Base-by-base conservation (phyloP, 495 filamentous ascomycete species). In the Aspergillus funiculosus region DNA sequence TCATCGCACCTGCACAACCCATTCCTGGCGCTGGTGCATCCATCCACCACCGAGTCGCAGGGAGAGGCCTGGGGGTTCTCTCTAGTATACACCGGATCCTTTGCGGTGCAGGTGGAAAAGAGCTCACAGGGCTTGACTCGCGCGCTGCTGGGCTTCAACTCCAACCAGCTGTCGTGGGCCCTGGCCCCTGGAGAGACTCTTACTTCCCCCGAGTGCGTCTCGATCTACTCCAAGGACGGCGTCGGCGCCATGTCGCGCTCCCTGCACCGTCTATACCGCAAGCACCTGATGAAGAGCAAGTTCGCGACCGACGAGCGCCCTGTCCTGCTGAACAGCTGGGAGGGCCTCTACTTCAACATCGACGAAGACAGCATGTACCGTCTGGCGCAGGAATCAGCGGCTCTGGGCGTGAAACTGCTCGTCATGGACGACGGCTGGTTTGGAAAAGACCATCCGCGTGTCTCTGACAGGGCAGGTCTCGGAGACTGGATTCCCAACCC, bases 391-490 rank as follows among this genome's bases (percentile, higher is more conserved):
- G 68, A 74, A 27, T 67, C 75, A 0, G 74, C 75, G 0, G 69
- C 61, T 1, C 61, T 78, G 5, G 75, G 76, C 3, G 63, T 71
- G 20, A 69, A 64, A 20, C 61, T 78, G 0, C 76, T 80, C 31
- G 76, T 78, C 20, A 66, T 76, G 45, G 76, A 80, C 30, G 76
- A 80, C 51, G 76, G 75, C 21, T 80, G 75, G 74, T 80, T 80
- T 30, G 76, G 76, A 21, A 60, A 69, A 13, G 61, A 77, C 27
- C 75, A 78, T 43, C 73, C 75, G 0, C 73, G 76, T 11, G 52
- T 56, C 6, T 66, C 66, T 19, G 74, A 78, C 46, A 62, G 57
- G 2, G 56, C 66, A 5, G 75, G 75, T 4, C 64, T 80, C 2
- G 76, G 76, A 3, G 76, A 80, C 60, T 78, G 76, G 75, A 59